Evolutionary conservation across 2,329 filamentous ascomycete species (phyloP).

Genomic region (Colletotrichum truncatum): DNA sequence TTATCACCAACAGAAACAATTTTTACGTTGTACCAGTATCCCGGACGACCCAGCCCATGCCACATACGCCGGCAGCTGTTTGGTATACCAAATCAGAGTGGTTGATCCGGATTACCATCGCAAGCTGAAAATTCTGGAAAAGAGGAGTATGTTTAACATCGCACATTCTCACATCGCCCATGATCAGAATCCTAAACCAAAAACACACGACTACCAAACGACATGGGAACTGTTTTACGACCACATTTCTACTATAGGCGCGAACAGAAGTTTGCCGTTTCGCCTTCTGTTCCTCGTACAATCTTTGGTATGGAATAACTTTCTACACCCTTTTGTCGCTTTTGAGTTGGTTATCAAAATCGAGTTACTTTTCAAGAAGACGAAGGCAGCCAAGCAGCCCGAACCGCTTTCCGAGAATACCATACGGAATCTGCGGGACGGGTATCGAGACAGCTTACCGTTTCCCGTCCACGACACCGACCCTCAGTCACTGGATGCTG

Average conservation of each 20-base stretch:
- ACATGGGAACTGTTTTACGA: slow-evolving; percentile 34
- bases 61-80: slow-evolving; percentile 48
- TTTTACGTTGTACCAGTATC: slow-evolving; percentile 31
- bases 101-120: slow-evolving; percentile 36
- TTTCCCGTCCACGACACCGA: slow-evolving; percentile 63
- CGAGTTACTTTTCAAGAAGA: slow-evolving; percentile 37
- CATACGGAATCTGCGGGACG: slow-evolving; percentile 60
- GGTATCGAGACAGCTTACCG: slow-evolving; percentile 59
- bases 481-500: slow-evolving; percentile 48
- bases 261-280: slow-evolving; percentile 55
- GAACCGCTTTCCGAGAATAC: slow-evolving; percentile 60
- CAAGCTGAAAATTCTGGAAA: slow-evolving; percentile 31
- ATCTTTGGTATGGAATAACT: slow-evolving; percentile 69
- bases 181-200: neutral
- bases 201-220: slow-evolving; percentile 31
- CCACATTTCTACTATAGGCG: slow-evolving; percentile 6
- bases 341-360: slow-evolving; percentile 55
- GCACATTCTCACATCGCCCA: slow-evolving; percentile 31
- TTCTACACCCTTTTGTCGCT: slow-evolving; percentile 65
- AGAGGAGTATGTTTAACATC: slow-evolving; percentile 32
- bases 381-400: slow-evolving; percentile 33
- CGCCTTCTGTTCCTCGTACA: slow-evolving; percentile 69
- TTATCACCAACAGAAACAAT: neutral
- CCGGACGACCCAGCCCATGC: slow-evolving; percentile 38
- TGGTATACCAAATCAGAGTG: slow-evolving; percentile 53